A percentile compares a stretch with the other conserved stretches of the same genome.
These are phyloP conservation scores for Colletotrichum tropicicola DNA, from an alignment of 2,329 filamentous ascomycete genomes.

Conservation along the genomic window DNA sequence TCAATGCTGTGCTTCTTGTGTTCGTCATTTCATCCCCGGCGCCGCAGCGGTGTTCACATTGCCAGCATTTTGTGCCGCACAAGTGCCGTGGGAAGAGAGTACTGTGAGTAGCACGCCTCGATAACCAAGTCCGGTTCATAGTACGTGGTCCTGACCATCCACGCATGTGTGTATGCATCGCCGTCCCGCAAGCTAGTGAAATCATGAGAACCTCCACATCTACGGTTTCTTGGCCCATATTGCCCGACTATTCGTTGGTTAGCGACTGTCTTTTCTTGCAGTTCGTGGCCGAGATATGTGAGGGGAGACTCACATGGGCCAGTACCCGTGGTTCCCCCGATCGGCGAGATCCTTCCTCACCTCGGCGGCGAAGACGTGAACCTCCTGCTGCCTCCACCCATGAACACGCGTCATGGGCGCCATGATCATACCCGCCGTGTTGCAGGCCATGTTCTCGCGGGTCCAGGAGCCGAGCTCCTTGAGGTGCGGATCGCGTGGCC, in stretches of 20 bases:
- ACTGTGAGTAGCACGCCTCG: too few species aligned
- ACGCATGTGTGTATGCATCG: too few species aligned
- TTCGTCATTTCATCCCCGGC: neutral
- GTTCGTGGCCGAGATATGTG: too few species aligned
- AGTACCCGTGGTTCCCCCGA: slow-evolving; percentile 13
- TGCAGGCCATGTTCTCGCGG: slow-evolving; percentile 39
- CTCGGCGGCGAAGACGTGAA: slow-evolving; percentile 33
- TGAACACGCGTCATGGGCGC: slow-evolving; percentile 46
- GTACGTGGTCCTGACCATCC: too few species aligned
- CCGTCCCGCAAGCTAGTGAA: too few species aligned
- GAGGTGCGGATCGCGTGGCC: slow-evolving; percentile 39
- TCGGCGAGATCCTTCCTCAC: slow-evolving; percentile 34
- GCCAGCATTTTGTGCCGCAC: too few species aligned
- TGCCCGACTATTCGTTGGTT: neutral
- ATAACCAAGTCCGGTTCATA: too few species aligned
- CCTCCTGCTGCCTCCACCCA: slow-evolving; percentile 43
- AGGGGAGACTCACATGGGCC: slow-evolving; percentile 8
- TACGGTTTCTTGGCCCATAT: slow-evolving; percentile 1
- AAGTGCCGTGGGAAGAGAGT: too few species aligned
- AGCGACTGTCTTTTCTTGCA: neutral
- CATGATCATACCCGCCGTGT: slow-evolving; percentile 44
- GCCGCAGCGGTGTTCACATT: too few species aligned
- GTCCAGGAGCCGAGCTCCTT: slow-evolving; percentile 40
- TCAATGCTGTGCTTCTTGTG: neutral
- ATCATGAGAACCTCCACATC: neutral